These are phyloP conservation scores for Scytalidium lignicola DNA, from an alignment of 2,329 filamentous ascomycete genomes.

Conservation along the genomic window DNA sequence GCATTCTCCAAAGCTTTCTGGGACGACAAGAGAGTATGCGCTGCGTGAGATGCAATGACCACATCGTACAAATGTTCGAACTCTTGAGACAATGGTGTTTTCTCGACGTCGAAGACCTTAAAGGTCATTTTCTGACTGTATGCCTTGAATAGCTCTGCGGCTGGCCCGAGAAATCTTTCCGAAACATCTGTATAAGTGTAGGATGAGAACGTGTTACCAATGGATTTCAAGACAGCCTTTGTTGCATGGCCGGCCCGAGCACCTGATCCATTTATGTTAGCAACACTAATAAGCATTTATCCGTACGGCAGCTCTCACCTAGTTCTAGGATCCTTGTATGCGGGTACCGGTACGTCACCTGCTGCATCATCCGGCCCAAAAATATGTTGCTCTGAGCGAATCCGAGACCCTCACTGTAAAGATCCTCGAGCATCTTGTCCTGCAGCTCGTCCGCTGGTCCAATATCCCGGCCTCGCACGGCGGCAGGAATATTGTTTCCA, in stretches of 20 bases:
- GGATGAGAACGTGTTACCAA: conserved; percentile 27
- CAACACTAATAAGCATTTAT: no score
- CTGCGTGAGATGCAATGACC: conserved; percentile 31
- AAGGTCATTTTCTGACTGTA: conserved; percentile 15
- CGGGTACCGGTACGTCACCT: conserved; percentile 29
- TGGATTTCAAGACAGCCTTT: conserved; percentile 25
- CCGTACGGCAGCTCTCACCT: no score
- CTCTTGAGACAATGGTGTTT: conserved; percentile 24
- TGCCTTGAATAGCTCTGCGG: conserved; percentile 24
- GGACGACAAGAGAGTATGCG: conserved; percentile 32
- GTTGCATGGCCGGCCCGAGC: conserved; percentile 41
- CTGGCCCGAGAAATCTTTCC: conserved; percentile 34
- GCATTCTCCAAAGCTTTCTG: conserved; percentile 24
- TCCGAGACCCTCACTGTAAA: conserved; percentile 16
- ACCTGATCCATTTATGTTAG: no score
- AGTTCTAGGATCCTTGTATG: conserved; percentile 33
- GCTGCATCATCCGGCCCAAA: conserved; percentile 5
- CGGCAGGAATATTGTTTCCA: conserved; percentile 13
- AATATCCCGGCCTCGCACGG: conserved; percentile 12
- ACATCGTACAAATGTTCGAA: conserved; percentile 31
- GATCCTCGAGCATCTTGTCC: conserved; percentile 13
- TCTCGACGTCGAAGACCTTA: conserved; percentile 28
- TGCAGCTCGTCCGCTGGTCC: conserved; percentile 19
- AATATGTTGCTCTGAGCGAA: conserved; percentile 1
- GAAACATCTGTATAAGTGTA: conserved; percentile 44